Evolutionary conservation across 192 early-diverging fungal species (phyloP), one percentile per base, ranked within the genome.

Genomic region (Coemansia sp.): DNA sequence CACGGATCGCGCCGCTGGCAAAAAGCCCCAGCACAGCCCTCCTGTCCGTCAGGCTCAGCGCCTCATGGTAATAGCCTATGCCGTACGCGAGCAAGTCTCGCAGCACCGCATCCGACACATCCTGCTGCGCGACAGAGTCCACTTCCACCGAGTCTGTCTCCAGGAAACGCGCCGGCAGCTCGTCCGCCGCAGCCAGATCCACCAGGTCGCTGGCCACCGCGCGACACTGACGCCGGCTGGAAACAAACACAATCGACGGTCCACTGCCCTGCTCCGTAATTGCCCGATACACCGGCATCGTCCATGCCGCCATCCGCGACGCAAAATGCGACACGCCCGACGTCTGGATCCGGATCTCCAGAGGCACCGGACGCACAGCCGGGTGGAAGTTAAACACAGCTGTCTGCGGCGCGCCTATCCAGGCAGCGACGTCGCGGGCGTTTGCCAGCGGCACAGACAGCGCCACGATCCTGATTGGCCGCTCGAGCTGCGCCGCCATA

Each of bases 401-500:
- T 5, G 85, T 81, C 23, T 75, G 64, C 0, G 88, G 84, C 0
- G 90, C 91, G 32, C 94, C 95, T 61, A 99, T 91, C 97, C 97
- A 99, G 64, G 94, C 92, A 2, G 94, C 97, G 39, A 99, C 75
- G 65, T 99, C 97, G n/a, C 89, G 83, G n/a, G 96, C 95, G 72
- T 99, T 99, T 23, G 95, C 93, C 47, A 99, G 65, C 2, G 92
- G 92, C 2, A 92, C 88, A 47, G 92, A 87, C 62, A 99, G 74
- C 18, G 88, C 92, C 28, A 99, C 88, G 36, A 99, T 90, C n/a
- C 97, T 90, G 60, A 97, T 90, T 39, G 86, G 79, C 42, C 86
- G 85, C 48, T 90, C 89, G 0, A 86, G 83, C 70, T 93, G 89
- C 20, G 83, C 86, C 6, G 88, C 87, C 64, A 99, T 96, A 64